Base-by-base conservation (phyloP, 441 rosid genomes). In the Populus hybrid region DNA sequence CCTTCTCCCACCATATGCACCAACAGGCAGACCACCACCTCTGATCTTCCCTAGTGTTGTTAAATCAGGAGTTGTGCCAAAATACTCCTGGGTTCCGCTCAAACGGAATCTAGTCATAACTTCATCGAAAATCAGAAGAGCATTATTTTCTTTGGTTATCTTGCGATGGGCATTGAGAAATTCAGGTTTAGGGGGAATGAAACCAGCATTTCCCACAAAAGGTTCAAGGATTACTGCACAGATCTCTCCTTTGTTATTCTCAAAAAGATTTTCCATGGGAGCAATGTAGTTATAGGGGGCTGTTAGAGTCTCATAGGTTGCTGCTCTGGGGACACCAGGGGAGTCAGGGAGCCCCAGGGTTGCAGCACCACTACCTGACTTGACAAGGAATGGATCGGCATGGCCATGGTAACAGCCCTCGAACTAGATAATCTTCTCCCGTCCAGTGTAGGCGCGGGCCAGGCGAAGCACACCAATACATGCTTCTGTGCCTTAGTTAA, bases 1-100 rank as follows among this genome's bases (percentile, higher is more conserved):
- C 74, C 89, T 87, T 81, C 94, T 90, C 63, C 99, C 99, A 78
- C 99, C 99, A 61, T 90, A 95, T 14, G 99, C 99, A 72, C 99
- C 98, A 24, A 94, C 97, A 1, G 98, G 98, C 68, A 91, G 88
- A 79, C 99, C 99, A 4, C 99, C 99, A 10, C 98, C 99, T 4
- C 92, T 94, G 80, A 95, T 92, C 83, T 95, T 94, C 31, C 97
- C 99, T 0, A 90, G 91, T 33, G 99, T 90, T 9, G 97, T 85
- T 64, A 95, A 82, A 78, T 95, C 97, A 0, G 98, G 97, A 31
- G 93, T 91, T 73, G 89, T 81, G 18, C 90, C 93, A 64, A 92
- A 93, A 79, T 90, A 91, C 74, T 95, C 97, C 83, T 95, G 97
- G 2, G 95, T 97, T 72, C 98, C 97, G 70, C 98, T 83, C 81